Percentiles rank a stretch among this genome's conserved stretches.
phyloP scores from a whole-genome alignment of 768 basidiomycete genomes.

The Rubroboletus satanas region DNA sequence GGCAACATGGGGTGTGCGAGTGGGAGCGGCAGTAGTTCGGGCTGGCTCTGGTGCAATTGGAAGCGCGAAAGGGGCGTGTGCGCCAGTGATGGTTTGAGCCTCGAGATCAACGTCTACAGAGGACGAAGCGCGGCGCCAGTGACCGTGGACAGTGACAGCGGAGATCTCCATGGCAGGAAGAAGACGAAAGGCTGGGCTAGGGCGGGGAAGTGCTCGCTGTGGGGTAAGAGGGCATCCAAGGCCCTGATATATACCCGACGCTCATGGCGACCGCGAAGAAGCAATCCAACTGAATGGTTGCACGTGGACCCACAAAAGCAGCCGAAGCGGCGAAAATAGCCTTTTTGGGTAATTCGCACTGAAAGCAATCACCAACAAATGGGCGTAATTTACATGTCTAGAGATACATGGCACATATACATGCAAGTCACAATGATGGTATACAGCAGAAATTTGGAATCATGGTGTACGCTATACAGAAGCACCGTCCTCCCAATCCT shows the following conservation, averaged over 20 bases:
- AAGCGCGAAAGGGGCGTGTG: slow-evolving; percentile 1
- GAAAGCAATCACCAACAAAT: neutral
- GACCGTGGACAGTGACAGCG: slow-evolving; percentile 9
- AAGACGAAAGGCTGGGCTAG: neutral
- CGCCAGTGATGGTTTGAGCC: slow-evolving; percentile 13
- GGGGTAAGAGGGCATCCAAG: neutral
- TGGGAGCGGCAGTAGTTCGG: slow-evolving; percentile 1
- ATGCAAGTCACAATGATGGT: neutral
- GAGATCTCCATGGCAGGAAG: slow-evolving; percentile 1
- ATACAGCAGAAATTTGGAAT: neutral
- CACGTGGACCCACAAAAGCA: neutral
- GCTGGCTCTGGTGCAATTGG: slow-evolving; percentile 6
- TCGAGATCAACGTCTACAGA: slow-evolving; percentile 11
- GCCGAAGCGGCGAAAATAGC: neutral
- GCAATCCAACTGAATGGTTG: neutral
- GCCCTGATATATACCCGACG: neutral
- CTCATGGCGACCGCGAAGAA: neutral
- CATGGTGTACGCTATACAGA: slow-evolving; percentile 15
- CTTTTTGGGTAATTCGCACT: neutral
- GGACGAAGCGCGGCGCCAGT: slow-evolving; percentile 12
- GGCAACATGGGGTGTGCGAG: neutral
- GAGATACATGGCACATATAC: slow-evolving; percentile 10
- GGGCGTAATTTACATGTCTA: neutral
- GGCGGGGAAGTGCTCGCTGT: neutral
- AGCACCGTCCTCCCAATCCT: slow-evolving; percentile 32